Conservation (phyloP, 805 yeast species). For the Tanozyma kutaoensis region DNA sequence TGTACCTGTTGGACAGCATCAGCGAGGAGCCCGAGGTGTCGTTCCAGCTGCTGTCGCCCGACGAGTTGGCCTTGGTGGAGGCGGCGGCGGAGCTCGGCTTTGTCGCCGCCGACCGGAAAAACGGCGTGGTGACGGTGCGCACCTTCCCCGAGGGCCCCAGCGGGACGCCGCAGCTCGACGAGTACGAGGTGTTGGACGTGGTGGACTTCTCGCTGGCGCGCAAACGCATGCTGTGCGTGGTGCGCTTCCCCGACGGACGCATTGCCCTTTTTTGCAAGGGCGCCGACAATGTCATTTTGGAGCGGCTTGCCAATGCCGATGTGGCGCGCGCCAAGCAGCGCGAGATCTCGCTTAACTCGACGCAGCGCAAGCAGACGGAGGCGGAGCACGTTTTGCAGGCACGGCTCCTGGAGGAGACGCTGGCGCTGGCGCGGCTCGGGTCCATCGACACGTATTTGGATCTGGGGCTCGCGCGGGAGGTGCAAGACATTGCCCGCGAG, state of each 20-base stretch:
- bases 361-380: constrained; percentile 59
- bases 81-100: constrained; percentile 95
- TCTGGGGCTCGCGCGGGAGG: constrained; percentile 36
- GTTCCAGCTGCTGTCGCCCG: constrained; percentile 94
- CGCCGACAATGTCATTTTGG: constrained; percentile 84
- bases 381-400: constrained; percentile 61
- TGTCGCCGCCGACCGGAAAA: constrained; percentile 61
- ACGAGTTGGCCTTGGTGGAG: constrained; percentile 82
- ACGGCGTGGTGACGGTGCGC: constrained; percentile 47
- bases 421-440: no score
- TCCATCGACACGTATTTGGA: no score
- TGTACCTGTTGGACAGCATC: no score
- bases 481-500: constrained; percentile 37
- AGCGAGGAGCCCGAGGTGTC: constrained; percentile 46
- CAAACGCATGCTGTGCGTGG: constrained; percentile 88
- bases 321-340: constrained; percentile 50
- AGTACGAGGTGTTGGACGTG: constrained; percentile 62
- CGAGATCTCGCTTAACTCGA: constrained; percentile 46
- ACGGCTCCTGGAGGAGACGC: constrained; percentile 26
- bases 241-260: constrained; percentile 62
- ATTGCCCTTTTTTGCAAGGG: constrained; percentile 83
- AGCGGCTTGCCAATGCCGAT: constrained; percentile 45
- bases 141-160: constrained; percentile 79
- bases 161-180: constrained; percentile 45
- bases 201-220: constrained; percentile 81